Evolutionary conservation across 2,329 filamentous ascomycete species (phyloP), one percentile per base, ranked within the genome.

Genomic region (Xylariaceae sp.): DNA sequence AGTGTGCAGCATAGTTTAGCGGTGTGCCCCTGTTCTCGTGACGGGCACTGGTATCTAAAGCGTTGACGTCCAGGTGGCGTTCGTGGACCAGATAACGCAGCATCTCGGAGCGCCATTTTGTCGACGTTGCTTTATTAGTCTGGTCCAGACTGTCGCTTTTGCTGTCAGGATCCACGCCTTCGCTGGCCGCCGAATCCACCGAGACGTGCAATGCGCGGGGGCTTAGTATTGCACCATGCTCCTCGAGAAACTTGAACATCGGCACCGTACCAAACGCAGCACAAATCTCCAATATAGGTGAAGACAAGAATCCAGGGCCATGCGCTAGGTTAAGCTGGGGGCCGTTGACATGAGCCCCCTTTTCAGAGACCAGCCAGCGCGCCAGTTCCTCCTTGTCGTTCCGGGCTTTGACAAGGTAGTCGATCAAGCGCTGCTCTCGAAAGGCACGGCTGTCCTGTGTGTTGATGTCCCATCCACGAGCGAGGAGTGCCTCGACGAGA

Each of bases 211-310:
- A 19, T 2, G 31, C 34, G 12, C 43, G 40, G 16, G 18, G 35
- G 15, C 39, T 34, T 2, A 19, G 13, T 9, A 9, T 15, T 22
- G 39, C 43, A 13, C 43, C 43, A 17, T 32, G 34, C 22, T 33
- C 36, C 15, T 37, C 39, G 19, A 45, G 36, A 18, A 37, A 40
- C 19, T 37, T 29, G 43, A 37, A 45, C 26, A 28, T 34, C n/a
- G 24, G 12, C 17, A 45, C 26, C 4, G 43, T 32, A 12, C 43
- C 39, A 15, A n/a, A 26, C 3, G 9, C 24, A 2, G 43, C 39
- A 19, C 39, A 42, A 36, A 33, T 22, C 18, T 45, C 39, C 29
- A 45, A 26, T 26, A 45, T 11, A 2, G 43, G 43, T 13, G 31
- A 19, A 4, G 34, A 31, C 15, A 15, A 28, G 16, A 16, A 16